phyloP scores from a whole-genome alignment of 306 rosid genomes.

The Vigna trinervia region DNA sequence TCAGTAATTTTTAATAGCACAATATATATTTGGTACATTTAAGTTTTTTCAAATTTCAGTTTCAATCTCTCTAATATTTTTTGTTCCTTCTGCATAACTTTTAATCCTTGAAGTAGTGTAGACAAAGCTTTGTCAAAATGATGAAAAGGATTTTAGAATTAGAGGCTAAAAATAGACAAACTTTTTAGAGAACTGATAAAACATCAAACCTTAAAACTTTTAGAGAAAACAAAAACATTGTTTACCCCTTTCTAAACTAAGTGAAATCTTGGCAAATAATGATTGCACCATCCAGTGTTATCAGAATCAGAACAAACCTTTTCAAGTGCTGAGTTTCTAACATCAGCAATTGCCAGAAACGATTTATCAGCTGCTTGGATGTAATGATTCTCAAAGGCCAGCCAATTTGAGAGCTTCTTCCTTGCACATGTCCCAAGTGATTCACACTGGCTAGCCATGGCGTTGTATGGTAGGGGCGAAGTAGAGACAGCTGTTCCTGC shows the following conservation, averaged over 20 bases:
- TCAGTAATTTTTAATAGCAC: not conserved
- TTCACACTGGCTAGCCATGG: slow-evolving; percentile 98
- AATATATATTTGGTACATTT: too few relatives aligned
- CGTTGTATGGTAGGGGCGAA: slow-evolving; percentile 86
- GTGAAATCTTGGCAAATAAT: slow-evolving; percentile 6
- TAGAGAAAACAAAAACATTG: too few relatives aligned
- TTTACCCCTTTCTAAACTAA: not conserved
- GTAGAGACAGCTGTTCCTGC: slow-evolving; percentile 81
- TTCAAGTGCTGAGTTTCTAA: slow-evolving; percentile 51
- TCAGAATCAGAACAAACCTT: slow-evolving; percentile 58
- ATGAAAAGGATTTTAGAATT: too few relatives aligned
- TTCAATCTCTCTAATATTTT: too few relatives aligned
- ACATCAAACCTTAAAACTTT: too few relatives aligned
- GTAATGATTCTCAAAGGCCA: slow-evolving; percentile 72
- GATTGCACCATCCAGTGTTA: slow-evolving; percentile 37
- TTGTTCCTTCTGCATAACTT: too few relatives aligned
- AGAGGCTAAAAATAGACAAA: too few relatives aligned
- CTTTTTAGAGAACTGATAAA: too few relatives aligned
- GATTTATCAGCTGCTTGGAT: slow-evolving; percentile 52
- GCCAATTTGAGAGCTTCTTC: slow-evolving; percentile 89
- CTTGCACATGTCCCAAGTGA: slow-evolving; percentile 89
- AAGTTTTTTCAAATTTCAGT: too few relatives aligned
- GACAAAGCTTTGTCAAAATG: too few relatives aligned
- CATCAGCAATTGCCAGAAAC: slow-evolving; percentile 44
- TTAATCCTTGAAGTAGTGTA: too few relatives aligned